Base-by-base conservation (phyloP, 805 yeast genomes). In the Candida alai region DNA sequence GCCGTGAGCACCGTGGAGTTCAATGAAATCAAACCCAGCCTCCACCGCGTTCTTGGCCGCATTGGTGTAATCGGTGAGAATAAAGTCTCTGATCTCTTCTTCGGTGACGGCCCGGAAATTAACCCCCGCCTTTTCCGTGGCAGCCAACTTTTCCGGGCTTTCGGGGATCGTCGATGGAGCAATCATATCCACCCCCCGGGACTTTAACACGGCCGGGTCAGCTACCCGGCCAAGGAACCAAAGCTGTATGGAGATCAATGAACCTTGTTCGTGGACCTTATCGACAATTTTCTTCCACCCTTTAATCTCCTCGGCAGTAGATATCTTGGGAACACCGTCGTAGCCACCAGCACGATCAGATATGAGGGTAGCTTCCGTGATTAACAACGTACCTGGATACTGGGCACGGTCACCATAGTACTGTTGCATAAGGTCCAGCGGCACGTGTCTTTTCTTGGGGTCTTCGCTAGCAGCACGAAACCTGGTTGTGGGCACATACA, bases 181-280 rank as follows among this genome's bases (percentile, higher is more conserved):
- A 3, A 44, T 35, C n/a, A 43, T 36, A 13, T 39, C 48, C 5
- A 40, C 35, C 6, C 62, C 57, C n/a, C 34, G 32, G 17, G 43
- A 30, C 33, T 60, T 47, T 22, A 58, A 53, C 11, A 9, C 52
- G 29, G 6, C 33, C 28, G 23, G 58, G 18, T 42, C 50, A 16
- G 55, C 62, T 29, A 55, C 63, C 32, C 76, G 55, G 15, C 80
- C 80, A 15, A 75, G 50, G 6, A 58, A 62, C 79, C 80, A 76
- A 13, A 79, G 40, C 57, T 79, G 84, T 23, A 66, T 48, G 28
- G 71, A 56, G 2, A 66, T 49, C 29, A 52, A 62, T 0, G 79
- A 66, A 16, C 52, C 48, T 41, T 70, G 62, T 2, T 45, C 58
- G 46, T 75, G 81, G 11, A 74, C 67, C 8, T 58, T 61, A 16